Base-by-base conservation (phyloP, 202 grass and related monocot genomes). In the Zoysia matrella region DNA sequence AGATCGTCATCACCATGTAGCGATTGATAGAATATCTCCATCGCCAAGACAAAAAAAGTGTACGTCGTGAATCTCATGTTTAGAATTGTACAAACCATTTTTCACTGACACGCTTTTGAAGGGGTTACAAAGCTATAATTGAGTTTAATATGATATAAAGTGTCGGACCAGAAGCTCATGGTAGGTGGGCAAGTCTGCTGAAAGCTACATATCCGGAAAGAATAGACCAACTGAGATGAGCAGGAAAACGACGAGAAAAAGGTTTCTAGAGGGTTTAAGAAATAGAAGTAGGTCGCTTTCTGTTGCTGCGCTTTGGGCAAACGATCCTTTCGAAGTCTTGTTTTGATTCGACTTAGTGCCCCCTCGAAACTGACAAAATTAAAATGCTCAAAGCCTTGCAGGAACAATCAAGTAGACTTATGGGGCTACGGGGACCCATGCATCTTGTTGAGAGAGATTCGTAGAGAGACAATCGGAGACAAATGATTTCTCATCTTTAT, bases 281-380 rank as follows among this genome's bases (percentile, higher is more conserved):
- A 80, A 68, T 7, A 44, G 30, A 22, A 67, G 44, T 65, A 47
- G 51, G 64, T 62, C 77, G 13, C 71, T 74, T 70, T 82, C 47
- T 62, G 39, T 7, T 76, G 84, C 52, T 75, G 14, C 47, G 55
- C 84, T 86, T 86, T 86, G 78, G 84, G 84, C 72, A 76, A 86
- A 8, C 47, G 14, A 0, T 16, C 11, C 2, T 41, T 45, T 53
- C 47, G 69, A 4, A 69, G 61, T 9, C 16, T 70, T 18, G 40
- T 54, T 71, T 48, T 8, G 54, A 63, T 81, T 48, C 18, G 12
- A 46, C 49, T 62, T 62, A 47, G 2, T 61, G n/a, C 22, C 22
- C 47, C 45, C 14, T 22, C 39, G 7, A 71, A 77, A 71, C 44
- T 44, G 77, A 72, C 8, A 22, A 52, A 42, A 68, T 36, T 42